Evolutionary conservation across 2,329 filamentous ascomycete genomes (phyloP), one percentile per base, ranked within the genome.

Genomic region (Hypoxylon rubiginosum): DNA sequence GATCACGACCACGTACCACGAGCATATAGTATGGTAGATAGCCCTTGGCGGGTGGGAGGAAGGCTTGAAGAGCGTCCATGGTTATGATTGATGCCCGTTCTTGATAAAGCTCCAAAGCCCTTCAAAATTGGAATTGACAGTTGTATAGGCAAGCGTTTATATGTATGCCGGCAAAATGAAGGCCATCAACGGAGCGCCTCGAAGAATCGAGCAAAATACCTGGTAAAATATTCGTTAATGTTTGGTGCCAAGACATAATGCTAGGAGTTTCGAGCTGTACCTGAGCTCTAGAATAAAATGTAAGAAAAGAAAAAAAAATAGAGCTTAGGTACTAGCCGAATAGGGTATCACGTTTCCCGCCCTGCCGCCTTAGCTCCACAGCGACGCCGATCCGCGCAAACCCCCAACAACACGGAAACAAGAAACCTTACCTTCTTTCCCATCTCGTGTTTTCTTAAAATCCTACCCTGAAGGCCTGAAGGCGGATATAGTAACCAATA

Each of bases 1-100:
- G 34, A 28, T 39, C n/a, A 21, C 26, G 17, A 50, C 59, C 21
- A 73, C 84, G 70, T 79, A 88, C 86, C 51, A 86, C 73, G 58
- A 88, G 79, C 77, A 89, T 86, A 74, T 88, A 89, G 71, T 87
- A 88, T 24, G 87, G 87, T 62, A 89, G 73, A 65, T 85, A 80
- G 65, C 87, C 87, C 73, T 87, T 82, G 51, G 82, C 80, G 1
- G 78, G 75, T 3, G 86, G 85, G 15, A 82, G 74, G 50, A 82
- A 78, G 21, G 78, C 74, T 62, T 79, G 76, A 58, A 87, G 43
- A 1, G 77, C 66, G 36, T 85, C 83, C 84, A 88, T 86, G 34
- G 50, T 69, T 32, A 45, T 24, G 43, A 54, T 65, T 43, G 51
- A 28, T n/a, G 30, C 17, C 19, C 10, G 3, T 11, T 24, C 4